Evolutionary conservation across 306 rosid genomes (phyloP), one percentile per base, ranked within the genome.

Genomic region (Casuarina cunninghamiana): DNA sequence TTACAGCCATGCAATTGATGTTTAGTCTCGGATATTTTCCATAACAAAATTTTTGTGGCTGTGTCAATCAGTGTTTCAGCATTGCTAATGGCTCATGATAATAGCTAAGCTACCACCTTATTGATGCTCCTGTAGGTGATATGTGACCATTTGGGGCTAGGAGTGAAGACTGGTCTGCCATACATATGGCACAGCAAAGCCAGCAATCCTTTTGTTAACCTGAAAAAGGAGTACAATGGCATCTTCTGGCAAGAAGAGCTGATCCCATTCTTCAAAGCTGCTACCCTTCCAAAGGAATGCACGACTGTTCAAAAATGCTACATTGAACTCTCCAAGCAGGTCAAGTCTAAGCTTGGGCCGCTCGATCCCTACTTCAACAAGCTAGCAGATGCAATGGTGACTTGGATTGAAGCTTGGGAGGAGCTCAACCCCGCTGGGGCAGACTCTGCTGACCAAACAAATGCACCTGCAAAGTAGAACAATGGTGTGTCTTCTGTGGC

Each of bases 111-210:
- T 26, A 51, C 57, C 39, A n/a, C n/a, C 38, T 8, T 26, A 61
- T 51, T 39, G 69, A 57, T 69, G 83, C 69, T 77, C 26, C 10
- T 63, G 61, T 75, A 93, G 97, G 96, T 93, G 68, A 91, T 93
- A 72, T 89, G 94, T 71, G 97, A 93, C 81, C 97, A 93, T 80
- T 79, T 93, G 73, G 97, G 93, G 0, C 72, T 74, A 57, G 97
- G 97, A 76, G 89, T 93, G 70, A 93, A 93, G 84, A 93, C 97
- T 17, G 97, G 97, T 54, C 89, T 93, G 42, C 97, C 97, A 75
- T 93, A 91, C 90, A 89, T 93, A 35, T 93, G 94, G 94, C 97
- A 93, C 89, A 93, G 97, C 96, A 93, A 93, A 86, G 97, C 97
- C 70, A 93, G 97, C 87, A 93, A 93, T 80, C 97, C 97, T 54